These are phyloP conservation scores for Tylopilus balloui DNA, from an alignment of 768 basidiomycete genomes.

Conservation along the genomic window DNA sequence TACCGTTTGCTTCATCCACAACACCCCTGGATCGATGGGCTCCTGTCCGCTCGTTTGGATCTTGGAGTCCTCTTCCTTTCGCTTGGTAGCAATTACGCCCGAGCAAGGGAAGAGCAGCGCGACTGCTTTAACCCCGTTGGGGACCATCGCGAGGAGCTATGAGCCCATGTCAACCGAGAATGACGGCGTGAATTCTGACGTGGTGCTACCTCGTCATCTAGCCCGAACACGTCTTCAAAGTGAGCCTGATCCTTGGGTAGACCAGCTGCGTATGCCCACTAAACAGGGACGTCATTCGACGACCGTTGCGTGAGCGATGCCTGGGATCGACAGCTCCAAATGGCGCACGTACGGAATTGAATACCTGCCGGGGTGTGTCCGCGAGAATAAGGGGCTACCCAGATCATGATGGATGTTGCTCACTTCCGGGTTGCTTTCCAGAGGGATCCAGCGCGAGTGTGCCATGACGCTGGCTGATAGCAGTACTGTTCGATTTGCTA, in stretches of 20 bases:
- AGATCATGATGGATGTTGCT: background rate
- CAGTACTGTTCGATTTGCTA: background rate
- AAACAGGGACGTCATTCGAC: background rate
- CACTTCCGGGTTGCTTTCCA: constrained; percentile 73
- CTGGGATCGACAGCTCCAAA: background rate
- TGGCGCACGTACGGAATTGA: constrained; percentile 25
- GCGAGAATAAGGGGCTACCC: constrained; percentile 5
- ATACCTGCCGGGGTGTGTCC: constrained; percentile 19
- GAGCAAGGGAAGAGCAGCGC: constrained; percentile 79
- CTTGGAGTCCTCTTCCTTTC: constrained; percentile 56
- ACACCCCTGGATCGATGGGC: constrained; percentile 56
- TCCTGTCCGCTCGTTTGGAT: constrained; percentile 44
- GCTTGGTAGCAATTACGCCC: constrained; percentile 44
- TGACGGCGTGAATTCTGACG: background rate
- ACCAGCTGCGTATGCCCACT: constrained; percentile 74
- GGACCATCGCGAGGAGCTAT: constrained; percentile 67
- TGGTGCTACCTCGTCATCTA: constrained; percentile 56
- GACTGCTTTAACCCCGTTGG: constrained; percentile 76
- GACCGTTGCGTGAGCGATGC: background rate
- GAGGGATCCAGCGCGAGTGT: constrained; percentile 61
- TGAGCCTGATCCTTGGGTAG: constrained; percentile 44
- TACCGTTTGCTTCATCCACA: constrained; percentile 92
- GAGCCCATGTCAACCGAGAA: background rate
- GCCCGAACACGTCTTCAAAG: constrained; percentile 70
- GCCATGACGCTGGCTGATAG: constrained; percentile 14